Conservation (phyloP, 352 stramenopile genomes). For the Phytophthora cryptogea region DNA sequence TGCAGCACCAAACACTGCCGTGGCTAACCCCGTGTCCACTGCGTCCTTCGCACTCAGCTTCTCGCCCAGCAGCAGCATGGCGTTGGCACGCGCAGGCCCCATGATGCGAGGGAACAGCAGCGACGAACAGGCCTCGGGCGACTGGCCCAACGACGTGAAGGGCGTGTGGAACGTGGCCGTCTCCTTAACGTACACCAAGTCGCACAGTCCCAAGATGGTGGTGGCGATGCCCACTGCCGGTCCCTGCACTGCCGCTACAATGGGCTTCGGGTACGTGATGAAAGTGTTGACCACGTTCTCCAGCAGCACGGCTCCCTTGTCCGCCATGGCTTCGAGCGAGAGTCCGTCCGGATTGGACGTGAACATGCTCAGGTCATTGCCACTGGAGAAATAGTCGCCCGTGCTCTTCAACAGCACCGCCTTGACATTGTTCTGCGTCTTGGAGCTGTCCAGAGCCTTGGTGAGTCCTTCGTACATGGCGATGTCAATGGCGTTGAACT, state of each 20-base stretch:
- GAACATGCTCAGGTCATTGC: conserved; percentile 89
- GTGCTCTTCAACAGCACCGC: conserved; percentile 87
- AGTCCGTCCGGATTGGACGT: conserved; percentile 54
- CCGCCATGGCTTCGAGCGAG: conserved; percentile 62
- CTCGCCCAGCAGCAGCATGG: conserved; percentile 87
- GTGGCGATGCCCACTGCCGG: conserved; percentile 90
- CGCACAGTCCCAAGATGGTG: conserved; percentile 88
- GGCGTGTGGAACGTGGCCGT: conserved; percentile 91
- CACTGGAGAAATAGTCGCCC: conserved; percentile 90
- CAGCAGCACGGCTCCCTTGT: conserved; percentile 55
- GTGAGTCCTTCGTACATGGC: conserved; percentile 84
- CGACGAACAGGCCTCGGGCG: conserved; percentile 91
- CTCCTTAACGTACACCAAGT: conserved; percentile 90
- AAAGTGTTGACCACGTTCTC: conserved; percentile 77
- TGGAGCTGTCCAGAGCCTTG: conserved; percentile 66
- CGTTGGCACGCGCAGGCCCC: conserved; percentile 85
- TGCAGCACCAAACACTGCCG: conserved; percentile 52
- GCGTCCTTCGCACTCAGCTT: conserved; percentile 76
- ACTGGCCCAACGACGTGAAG: conserved; percentile 90
- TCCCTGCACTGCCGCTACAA: conserved; percentile 90
- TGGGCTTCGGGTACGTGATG: conserved; percentile 89
- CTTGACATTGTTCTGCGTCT: conserved; percentile 69
- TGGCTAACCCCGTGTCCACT: conserved; percentile 50
- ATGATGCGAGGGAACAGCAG: conserved; percentile 86
- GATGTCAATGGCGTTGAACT: conserved; percentile 89